Evolutionary conservation across 805 yeast genomes (phyloP).

Genomic region (Yamadazyma phyllophila): DNA sequence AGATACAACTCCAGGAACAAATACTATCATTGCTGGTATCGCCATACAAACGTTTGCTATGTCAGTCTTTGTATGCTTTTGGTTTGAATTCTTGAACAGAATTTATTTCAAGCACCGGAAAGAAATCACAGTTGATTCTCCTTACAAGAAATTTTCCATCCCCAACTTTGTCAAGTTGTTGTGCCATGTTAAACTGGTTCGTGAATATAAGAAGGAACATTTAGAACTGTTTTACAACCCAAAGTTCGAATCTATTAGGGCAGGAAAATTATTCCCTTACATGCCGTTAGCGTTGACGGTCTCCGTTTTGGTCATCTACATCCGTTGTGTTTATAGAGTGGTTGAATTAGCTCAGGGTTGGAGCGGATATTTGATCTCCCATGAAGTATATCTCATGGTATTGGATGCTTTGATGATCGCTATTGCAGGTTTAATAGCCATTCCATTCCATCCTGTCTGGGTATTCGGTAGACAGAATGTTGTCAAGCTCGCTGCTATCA

Average conservation of each 20-base stretch:
- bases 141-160: constrained; percentile 20
- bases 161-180: constrained; percentile 28
- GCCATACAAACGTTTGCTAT: constrained; percentile 38
- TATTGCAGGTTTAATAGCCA: constrained; percentile 31
- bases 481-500: constrained; percentile 26
- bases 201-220: constrained; percentile 18
- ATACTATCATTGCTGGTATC: constrained; percentile 40
- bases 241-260: constrained; percentile 22
- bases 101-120: constrained; percentile 27
- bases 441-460: constrained; percentile 40
- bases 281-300: constrained; percentile 34
- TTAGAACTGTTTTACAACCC: constrained; percentile 33
- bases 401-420: constrained; percentile 41
- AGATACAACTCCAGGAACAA: constrained; percentile 30
- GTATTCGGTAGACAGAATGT: constrained; percentile 30
- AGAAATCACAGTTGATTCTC: constrained; percentile 13
- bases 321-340: constrained; percentile 39
- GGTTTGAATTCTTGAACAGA: constrained; percentile 35
- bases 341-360: constrained; percentile 41
- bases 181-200: constrained; percentile 23
- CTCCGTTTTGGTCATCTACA: constrained; percentile 32
- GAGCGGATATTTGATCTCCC: constrained; percentile 32
- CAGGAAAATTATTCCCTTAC: constrained; percentile 25
- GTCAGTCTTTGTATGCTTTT: constrained; percentile 34
- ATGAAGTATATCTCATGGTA: constrained; percentile 37